phyloP scores from a whole-genome alignment of 768 basidiomycete species.

The Austroboletus eburneus region DNA sequence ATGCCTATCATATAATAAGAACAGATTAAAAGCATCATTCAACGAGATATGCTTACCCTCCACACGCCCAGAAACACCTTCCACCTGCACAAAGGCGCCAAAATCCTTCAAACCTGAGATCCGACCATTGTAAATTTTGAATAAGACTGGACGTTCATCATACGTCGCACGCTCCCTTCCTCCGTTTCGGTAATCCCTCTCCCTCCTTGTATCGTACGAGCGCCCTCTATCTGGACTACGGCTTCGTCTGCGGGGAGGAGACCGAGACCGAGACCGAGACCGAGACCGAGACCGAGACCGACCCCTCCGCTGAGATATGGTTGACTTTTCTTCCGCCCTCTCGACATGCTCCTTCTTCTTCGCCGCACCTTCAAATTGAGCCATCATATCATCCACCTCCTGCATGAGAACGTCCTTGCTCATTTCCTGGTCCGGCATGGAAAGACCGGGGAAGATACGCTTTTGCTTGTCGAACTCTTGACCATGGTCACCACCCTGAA shows the following conservation, averaged over 20 bases:
- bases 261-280: slow-evolving; percentile 39
- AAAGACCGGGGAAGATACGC: slow-evolving; percentile 87
- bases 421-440: slow-evolving; percentile 67
- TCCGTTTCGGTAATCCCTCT: slow-evolving; percentile 40
- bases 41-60: slow-evolving; percentile 67
- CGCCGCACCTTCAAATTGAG: slow-evolving; percentile 62
- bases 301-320: slow-evolving; percentile 60
- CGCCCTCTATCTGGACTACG: slow-evolving; percentile 60
- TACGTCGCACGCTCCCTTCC: slow-evolving; percentile 35
- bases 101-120: slow-evolving; percentile 90
- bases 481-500: slow-evolving; percentile 27
- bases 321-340: slow-evolving; percentile 39
- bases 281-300: slow-evolving; percentile 42
- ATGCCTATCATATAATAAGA: slow-evolving; percentile 58
- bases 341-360: slow-evolving; percentile 52
- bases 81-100: slow-evolving; percentile 89
- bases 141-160: slow-evolving; percentile 84
- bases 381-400: slow-evolving; percentile 89
- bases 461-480: slow-evolving; percentile 67
- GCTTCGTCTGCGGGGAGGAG: slow-evolving; percentile 49
- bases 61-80: slow-evolving; percentile 78
- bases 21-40: not conserved
- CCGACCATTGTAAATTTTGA: slow-evolving; percentile 91
- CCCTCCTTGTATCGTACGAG: slow-evolving; percentile 39
- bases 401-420: slow-evolving; percentile 79